Conservation (phyloP, 441 rosid species). For the Isatis lusitanica region DNA sequence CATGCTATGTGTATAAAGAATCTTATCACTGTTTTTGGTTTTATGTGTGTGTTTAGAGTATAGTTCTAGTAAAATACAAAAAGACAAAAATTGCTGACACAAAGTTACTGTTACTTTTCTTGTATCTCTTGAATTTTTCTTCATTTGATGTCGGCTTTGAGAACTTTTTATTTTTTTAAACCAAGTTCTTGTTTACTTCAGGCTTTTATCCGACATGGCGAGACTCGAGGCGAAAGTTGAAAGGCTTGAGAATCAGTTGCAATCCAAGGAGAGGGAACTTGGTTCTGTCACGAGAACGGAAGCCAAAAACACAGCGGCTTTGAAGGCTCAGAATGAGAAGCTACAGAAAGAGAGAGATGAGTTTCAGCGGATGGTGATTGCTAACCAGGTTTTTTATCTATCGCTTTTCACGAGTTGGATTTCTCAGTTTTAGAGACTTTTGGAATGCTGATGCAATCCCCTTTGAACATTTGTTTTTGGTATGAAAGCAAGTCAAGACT, state of each 20-base stretch:
- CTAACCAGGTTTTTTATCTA: constrained; percentile 71
- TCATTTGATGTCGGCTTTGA: background rate
- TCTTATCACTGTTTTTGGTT: constrained; percentile 2
- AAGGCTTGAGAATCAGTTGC: constrained; percentile 80
- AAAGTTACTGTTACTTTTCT: constrained; percentile 2
- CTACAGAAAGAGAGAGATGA: constrained; percentile 94
- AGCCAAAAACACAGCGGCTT: constrained; percentile 86
- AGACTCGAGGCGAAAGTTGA: constrained; percentile 92
- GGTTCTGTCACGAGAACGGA: constrained; percentile 89
- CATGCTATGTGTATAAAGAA: background rate
- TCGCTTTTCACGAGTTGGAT: background rate
- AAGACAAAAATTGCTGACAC: background rate
- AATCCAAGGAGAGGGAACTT: constrained; percentile 87
- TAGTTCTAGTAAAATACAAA: background rate
- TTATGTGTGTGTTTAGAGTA: background rate
- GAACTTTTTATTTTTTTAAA: background rate
- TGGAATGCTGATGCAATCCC: constrained; percentile 15
- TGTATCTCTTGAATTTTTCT: background rate
- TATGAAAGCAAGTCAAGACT: constrained; percentile 83
- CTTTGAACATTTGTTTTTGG: constrained; percentile 26
- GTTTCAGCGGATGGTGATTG: constrained; percentile 96
- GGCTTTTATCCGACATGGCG: constrained; percentile 76
- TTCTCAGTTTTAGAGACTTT: constrained; percentile 1
- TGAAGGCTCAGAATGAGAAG: constrained; percentile 87
- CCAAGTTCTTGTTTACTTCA: constrained; percentile 27